phyloP scores from a whole-genome alignment of 768 basidiomycete genomes.

The Tulasnella sp. region DNA sequence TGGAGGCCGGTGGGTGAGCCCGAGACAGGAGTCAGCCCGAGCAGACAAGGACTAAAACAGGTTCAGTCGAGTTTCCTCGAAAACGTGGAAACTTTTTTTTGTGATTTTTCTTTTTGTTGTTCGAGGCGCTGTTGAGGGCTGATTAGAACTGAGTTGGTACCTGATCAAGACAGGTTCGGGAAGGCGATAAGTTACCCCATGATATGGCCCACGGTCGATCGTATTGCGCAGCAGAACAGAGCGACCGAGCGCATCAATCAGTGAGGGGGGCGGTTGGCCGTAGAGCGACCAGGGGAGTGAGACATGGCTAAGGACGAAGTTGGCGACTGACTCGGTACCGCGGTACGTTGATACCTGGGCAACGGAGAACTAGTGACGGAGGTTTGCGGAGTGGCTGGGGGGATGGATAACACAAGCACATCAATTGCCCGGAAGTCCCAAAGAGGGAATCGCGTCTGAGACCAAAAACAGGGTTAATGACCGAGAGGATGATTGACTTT shows the following conservation, averaged over 20 bases:
- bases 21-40: not conserved
- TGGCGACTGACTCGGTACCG: not conserved
- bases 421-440: not conserved
- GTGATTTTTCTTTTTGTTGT: too few species aligned
- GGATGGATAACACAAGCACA: too few species aligned
- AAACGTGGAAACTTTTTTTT: not conserved
- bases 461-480: constrained; percentile 1
- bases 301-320: not conserved
- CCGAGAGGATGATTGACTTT: not conserved
- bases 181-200: not conserved
- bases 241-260: not conserved
- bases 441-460: not conserved
- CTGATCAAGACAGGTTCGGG: not conserved
- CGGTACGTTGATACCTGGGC: not conserved
- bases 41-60: not conserved
- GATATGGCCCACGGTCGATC: not conserved
- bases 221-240: not conserved
- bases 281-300: not conserved
- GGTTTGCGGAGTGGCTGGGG: not conserved
- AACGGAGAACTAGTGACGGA: constrained; percentile 2
- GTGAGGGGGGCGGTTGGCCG: not conserved
- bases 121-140: too few species aligned
- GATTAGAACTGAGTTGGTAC: not conserved
- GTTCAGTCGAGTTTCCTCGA: not conserved
- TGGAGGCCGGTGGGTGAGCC: not conserved